Conservation (phyloP, 441 rosid species). For the Populus hybrid region DNA sequence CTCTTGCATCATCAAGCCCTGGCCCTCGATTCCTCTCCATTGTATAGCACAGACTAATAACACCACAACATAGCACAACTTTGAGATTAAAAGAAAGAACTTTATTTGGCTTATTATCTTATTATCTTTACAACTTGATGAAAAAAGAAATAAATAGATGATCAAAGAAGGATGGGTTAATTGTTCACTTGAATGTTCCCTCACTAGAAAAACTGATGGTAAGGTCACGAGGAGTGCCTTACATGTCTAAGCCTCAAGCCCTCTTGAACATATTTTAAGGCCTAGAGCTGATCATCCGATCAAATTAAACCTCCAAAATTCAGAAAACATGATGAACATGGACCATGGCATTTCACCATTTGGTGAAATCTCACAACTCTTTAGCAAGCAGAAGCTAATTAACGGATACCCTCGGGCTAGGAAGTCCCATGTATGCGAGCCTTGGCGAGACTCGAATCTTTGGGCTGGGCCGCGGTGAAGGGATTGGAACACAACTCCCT, state of each 20-base stretch:
- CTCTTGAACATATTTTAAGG: neutral
- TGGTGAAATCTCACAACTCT: neutral
- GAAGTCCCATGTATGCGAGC: conserved; percentile 74
- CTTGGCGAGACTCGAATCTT: conserved; percentile 59
- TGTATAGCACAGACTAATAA: neutral
- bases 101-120: neutral
- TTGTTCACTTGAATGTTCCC: neutral
- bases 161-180: neutral
- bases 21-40: neutral
- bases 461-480: conserved; percentile 82
- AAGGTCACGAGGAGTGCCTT: neutral
- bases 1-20: neutral
- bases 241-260: neutral
- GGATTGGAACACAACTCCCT: conserved; percentile 47
- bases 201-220: neutral
- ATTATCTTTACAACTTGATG: neutral
- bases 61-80: neutral
- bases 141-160: neutral
- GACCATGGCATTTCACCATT: neutral
- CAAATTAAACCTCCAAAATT: neutral
- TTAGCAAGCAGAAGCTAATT: neutral
- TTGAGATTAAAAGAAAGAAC: neutral
- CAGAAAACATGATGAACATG: neutral
- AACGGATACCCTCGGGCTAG: conserved; percentile 46
- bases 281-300: neutral